Base-by-base conservation (phyloP, 179 eudicot species). In the Vitellaria paradoxa region DNA sequence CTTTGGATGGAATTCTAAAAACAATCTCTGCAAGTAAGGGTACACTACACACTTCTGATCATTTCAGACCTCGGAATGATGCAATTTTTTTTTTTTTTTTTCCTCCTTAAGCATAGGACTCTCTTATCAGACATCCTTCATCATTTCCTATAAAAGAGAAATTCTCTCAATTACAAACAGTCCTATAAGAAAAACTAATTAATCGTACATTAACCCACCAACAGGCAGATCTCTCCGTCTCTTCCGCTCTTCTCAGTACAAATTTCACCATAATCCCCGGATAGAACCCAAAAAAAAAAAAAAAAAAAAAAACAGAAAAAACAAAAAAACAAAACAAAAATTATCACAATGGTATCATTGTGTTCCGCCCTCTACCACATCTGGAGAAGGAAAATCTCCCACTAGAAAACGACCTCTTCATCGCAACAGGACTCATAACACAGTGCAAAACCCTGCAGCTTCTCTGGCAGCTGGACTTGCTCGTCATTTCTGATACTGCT, bases 401-500 rank as follows among this genome's bases (percentile, higher is more conserved):
- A 74, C 93, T 87, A 0, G 95, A 91, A 80, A 85, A 83, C 1
- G 95, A 89, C 76, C 95, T 84, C 74, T 83, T 91, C 87, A 89
- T 84, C n/a, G 77, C 53, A 68, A 67, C 81, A 59, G 88, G 82
- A 61, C 79, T 81, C 76, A 30, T 65, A 47, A 75, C 84, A 82
- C 74, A 77, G 60, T 83, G 79, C 6, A 50, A 50, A 50, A 7
- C 55, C 55, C 55, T 50, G 55, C 52, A 0, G 52, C 55, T 50
- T 8, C 12, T 2, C 12, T 12, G 9, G 55, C 69, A 86, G 74
- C 53, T 62, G 55, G 42, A 45, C 69, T 74, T 65, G 63, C 77
- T 79, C 70, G 72, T 71, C 70, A 75, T 71, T 13, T 68, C 70
- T 70, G 26, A 30, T 30, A 30, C 64, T 68, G 47, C 75, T 9